Evolutionary conservation across 169 alveolate species (phyloP), one percentile per base, ranked within the genome.

Genomic region (Eimeria maxima): DNA sequence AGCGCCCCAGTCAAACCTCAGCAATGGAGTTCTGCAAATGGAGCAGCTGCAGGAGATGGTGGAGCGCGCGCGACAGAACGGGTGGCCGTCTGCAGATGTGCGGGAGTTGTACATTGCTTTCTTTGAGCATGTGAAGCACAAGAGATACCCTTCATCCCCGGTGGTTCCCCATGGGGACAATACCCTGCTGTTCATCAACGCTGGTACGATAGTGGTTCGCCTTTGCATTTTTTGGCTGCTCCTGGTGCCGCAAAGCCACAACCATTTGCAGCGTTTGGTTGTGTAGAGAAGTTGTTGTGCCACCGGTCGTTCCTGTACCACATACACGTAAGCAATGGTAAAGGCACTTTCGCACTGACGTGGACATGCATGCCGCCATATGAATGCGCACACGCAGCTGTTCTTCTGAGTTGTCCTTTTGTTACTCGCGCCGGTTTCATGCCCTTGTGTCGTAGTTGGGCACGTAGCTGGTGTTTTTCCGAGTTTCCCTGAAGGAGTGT

Each of bases 161-260:
- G 98, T 97, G 78, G 97, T 97, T 24, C 99, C 99, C 10, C 97
- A 98, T 95, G 98, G 98, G 81, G 99, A 99, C 89, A 99, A 99
- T 20, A 98, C 99, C 29, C 96, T 99, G 76, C 97, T 99, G 55
- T 99, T 99, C 97, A 98, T 98, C 90, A 99, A 99, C 92, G 99
- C 99, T 29, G 96, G 96, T 92, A 44, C 20, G 92, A 20, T 6
- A 22, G 8, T 24, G 4, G n/a, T n/a, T 14, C 1, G 33, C 29
- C 83, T 73, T 6, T 33, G 83, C 53, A 5, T 24, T 3, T 69
- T 20, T 29, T 69, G 45, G 80, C 24, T 0, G 47, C n/a, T 6
- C 50, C 50, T 6, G 80, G 47, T 7, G 45, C 47, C 22, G 44
- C n/a, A 69, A 7, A 10, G 50, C 80, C 14, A 11, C 47, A 1